Base-by-base conservation (phyloP, 2,329 filamentous ascomycete species). In the Blastomyces emzantsi region DNA sequence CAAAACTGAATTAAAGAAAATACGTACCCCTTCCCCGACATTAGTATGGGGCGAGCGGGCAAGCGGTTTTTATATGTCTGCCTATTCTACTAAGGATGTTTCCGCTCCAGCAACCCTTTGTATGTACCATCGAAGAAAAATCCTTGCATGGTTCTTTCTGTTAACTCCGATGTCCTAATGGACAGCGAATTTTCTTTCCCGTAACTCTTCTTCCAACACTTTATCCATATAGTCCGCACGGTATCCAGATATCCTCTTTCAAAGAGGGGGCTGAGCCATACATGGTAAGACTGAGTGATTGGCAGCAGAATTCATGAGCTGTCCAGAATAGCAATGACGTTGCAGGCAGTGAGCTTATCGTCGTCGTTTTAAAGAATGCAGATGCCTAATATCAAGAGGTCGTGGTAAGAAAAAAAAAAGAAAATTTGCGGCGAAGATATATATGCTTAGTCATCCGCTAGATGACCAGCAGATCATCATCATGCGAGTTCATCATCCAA, bases 361-460 rank as follows among this genome's bases (percentile, higher is more conserved):
- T 52, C 8, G 22, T 11, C 28, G 49, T 28, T 52, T 11, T 15
- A 28, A 33, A 28, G 36, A 55, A 55, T 39, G 52, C 30, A n/a
- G 52, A 36, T 55, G 52, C 52, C 52, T 55, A n/a, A 55, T 33
- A 55, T 28, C n/a, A n/a, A n/a, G n/a, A n/a, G n/a, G n/a, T n/a
- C n/a, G n/a, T n/a, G n/a, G n/a, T n/a, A n/a, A n/a, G n/a, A n/a
- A n/a, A n/a, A 1, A 45, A 45, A 19, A 17, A 45, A 45, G 15
- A 15, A 25, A 8, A 51, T 25, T 9, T 30, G 28, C 13, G 22
- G 5, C 25, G 13, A 30, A 25, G 3, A 19, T 6, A 25, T 19
- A 25, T 8, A 2, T 55, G 52, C 52, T 55, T 55, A 55, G 52
- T 55, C 52, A 55, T 55, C 52, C 17, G 3, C 19, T 8, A 22